phyloP scores from a whole-genome alignment of 257 asterid genomes.

The Solanum chiquidenum region DNA sequence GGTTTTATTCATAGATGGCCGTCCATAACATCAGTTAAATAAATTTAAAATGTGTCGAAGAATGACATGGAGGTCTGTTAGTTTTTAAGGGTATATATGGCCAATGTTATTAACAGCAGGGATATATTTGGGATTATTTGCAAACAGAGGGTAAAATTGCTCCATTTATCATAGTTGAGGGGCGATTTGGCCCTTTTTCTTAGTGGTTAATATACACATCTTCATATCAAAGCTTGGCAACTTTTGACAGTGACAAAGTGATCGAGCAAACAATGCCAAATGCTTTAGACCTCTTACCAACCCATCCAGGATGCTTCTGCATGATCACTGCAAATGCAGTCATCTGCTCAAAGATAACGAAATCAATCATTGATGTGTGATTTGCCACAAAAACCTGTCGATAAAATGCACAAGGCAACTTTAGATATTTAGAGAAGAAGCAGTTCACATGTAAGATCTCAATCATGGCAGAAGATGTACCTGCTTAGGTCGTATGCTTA shows the following conservation, averaged over 20 bases:
- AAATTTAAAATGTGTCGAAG: neutral
- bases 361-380: slow-evolving; percentile 98
- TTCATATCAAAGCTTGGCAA: neutral
- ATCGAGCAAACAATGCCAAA: neutral
- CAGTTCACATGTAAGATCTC: neutral
- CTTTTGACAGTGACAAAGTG: neutral
- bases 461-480: slow-evolving; percentile 11
- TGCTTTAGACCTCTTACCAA: slow-evolving; percentile 51
- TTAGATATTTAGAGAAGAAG: neutral
- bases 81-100: neutral
- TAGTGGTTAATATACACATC: neutral
- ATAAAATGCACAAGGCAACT: neutral
- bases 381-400: slow-evolving; percentile 89
- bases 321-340: slow-evolving; percentile 98
- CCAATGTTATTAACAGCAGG: neutral
- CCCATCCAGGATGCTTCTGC: slow-evolving; percentile 99
- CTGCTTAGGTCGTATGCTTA: slow-evolving; percentile 95
- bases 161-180: neutral
- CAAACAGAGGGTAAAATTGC: neutral
- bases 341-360: slow-evolving; percentile 91
- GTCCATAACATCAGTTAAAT: neutral
- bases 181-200: neutral
- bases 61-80: neutral
- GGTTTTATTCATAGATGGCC: neutral
- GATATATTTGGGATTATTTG: neutral